Conservation (phyloP, 345 rosid genomes). For the Gossypium australe region DNA sequence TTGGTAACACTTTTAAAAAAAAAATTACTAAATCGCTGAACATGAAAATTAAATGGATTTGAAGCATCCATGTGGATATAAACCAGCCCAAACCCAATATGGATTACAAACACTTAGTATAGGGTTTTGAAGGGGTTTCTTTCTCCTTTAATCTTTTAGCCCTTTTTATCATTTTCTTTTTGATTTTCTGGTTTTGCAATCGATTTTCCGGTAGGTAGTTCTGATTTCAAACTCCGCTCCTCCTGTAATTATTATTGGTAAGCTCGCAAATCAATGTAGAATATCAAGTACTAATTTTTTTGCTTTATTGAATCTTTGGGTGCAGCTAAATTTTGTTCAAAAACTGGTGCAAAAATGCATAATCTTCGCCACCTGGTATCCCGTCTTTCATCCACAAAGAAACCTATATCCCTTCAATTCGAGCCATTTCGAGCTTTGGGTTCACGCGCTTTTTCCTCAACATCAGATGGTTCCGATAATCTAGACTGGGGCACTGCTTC, state of each 20-base stretch:
- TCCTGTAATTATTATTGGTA: too few species aligned
- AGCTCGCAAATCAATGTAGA: background rate
- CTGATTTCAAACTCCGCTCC: background rate
- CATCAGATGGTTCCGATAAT: constrained; percentile 39
- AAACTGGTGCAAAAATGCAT: constrained; percentile 24
- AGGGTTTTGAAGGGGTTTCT: constrained; percentile 5
- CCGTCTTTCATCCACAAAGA: constrained; percentile 38
- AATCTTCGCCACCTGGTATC: constrained; percentile 35
- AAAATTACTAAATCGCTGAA: too few species aligned
- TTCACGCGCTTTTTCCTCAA: constrained; percentile 34
- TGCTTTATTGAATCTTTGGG: background rate
- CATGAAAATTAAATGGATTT: background rate
- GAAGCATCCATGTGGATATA: background rate
- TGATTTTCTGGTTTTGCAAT: background rate
- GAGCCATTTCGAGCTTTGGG: constrained; percentile 12
- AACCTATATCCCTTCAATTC: background rate
- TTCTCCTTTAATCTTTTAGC: background rate
- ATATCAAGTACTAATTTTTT: background rate
- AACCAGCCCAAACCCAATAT: background rate
- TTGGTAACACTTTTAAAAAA: too few species aligned
- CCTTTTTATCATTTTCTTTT: background rate
- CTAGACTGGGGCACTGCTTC: constrained; percentile 69
- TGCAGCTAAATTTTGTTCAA: background rate
- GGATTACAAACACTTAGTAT: background rate
- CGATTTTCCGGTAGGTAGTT: background rate